Evolutionary conservation across 345 rosid genomes (phyloP).

Genomic region (Bruguiera sexangula): DNA sequence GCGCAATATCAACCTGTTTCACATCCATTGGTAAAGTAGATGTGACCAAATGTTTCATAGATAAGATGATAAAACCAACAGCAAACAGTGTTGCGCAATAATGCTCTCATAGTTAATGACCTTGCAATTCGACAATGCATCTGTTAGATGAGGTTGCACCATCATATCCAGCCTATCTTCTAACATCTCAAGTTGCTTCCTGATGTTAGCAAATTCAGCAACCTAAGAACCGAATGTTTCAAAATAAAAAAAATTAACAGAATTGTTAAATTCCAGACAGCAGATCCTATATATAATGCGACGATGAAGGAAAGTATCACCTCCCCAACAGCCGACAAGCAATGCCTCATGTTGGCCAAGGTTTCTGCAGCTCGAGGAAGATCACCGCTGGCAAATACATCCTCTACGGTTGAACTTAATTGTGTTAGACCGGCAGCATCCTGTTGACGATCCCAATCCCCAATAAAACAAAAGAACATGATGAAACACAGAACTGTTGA

Average conservation of each 20-base stretch:
- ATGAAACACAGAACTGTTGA: not conserved
- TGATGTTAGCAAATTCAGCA: slow-evolving; percentile 95
- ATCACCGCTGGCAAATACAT: slow-evolving; percentile 95
- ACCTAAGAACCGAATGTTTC: slow-evolving; percentile 45
- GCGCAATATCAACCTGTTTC: slow-evolving; percentile 80
- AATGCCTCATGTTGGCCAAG: slow-evolving; percentile 97
- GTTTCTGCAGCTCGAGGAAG: slow-evolving; percentile 99
- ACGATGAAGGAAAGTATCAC: slow-evolving; percentile 26
- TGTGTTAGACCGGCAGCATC: slow-evolving; percentile 98
- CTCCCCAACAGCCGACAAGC: slow-evolving; percentile 98
- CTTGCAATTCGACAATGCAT: slow-evolving; percentile 93
- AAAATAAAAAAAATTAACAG: not conserved
- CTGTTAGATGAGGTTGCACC: slow-evolving; percentile 97
- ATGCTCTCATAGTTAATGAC: slow-evolving; percentile 25
- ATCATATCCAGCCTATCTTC: slow-evolving; percentile 89
- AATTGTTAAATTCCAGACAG: not conserved
- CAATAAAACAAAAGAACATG: not conserved
- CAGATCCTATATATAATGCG: not conserved
- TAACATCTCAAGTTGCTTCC: slow-evolving; percentile 89
- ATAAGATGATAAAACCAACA: slow-evolving; percentile 5
- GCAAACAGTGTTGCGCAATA: not conserved
- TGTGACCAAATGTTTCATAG: not conserved
- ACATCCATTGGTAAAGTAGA: slow-evolving; percentile 8
- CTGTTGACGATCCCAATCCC: slow-evolving; percentile 27
- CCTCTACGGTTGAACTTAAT: slow-evolving; percentile 94